phyloP scores from a whole-genome alignment of 2,329 filamentous ascomycete genomes.

The Diaporthe australafricana region DNA sequence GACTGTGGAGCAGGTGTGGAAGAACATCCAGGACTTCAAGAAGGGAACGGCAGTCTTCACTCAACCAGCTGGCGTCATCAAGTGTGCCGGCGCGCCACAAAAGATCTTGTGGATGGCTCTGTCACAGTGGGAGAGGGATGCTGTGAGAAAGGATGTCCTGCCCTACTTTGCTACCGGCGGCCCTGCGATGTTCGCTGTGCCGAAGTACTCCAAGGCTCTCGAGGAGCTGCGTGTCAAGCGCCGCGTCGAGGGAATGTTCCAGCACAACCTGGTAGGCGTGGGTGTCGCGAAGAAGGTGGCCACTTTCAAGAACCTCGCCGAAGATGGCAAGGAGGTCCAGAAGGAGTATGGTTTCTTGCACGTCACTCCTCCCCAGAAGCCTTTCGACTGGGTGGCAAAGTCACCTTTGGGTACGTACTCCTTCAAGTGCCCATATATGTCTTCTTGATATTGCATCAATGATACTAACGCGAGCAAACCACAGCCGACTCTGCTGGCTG shows the following conservation, averaged over 20 bases:
- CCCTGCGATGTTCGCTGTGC: conserved; percentile 52
- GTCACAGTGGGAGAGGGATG: conserved; percentile 51
- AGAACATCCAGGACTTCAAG: conserved; percentile 49
- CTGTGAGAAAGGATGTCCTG: conserved; percentile 46
- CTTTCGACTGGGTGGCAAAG: conserved; percentile 40
- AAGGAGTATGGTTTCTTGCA: conserved; percentile 51
- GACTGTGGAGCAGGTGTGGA: conserved; percentile 50
- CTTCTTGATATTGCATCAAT: conserved; percentile 47
- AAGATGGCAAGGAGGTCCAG: conserved; percentile 46
- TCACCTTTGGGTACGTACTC: conserved; percentile 45
- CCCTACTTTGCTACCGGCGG: conserved; percentile 51
- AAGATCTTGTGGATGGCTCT: conserved; percentile 55
- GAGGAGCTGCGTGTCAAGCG: conserved; percentile 49
- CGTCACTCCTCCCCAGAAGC: conserved; percentile 46
- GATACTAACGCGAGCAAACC: not conserved
- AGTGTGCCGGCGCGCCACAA: conserved; percentile 53
- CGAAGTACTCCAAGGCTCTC: conserved; percentile 51
- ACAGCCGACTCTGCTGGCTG: conserved; percentile 40
- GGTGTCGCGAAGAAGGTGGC: conserved; percentile 47
- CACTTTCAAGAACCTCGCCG: conserved; percentile 49
- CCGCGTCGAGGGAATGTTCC: conserved; percentile 52
- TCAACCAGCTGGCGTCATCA: conserved; percentile 52
- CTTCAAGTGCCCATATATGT: not conserved
- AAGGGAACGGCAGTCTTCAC: conserved; percentile 52
- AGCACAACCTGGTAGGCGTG: conserved; percentile 51